phyloP scores from a whole-genome alignment of 1,284 basidiomycete species.

The Calocybe gambosa region DNA sequence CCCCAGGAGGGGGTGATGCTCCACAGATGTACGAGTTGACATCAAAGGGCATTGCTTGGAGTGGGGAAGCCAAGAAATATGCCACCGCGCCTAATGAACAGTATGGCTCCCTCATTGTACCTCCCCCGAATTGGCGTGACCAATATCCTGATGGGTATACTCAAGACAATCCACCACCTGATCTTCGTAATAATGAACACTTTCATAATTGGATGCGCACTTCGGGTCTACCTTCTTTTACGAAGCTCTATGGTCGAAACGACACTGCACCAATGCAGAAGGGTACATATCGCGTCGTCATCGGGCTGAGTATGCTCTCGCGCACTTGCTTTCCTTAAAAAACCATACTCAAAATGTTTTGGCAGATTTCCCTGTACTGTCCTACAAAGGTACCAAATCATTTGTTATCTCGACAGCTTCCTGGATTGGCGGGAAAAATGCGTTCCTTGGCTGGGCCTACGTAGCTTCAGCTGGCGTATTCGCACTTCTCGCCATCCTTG shows the following conservation, averaged over 20 bases:
- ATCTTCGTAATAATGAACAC: slow-evolving; percentile 80
- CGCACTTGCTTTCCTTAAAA: slow-evolving; percentile 2
- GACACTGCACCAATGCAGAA: slow-evolving; percentile 68
- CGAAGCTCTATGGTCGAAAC: slow-evolving; percentile 92
- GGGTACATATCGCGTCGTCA: slow-evolving; percentile 74
- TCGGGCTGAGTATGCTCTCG: slow-evolving; percentile 72
- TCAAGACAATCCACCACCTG: slow-evolving; percentile 59
- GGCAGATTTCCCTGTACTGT: slow-evolving; percentile 88
- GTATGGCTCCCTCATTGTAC: slow-evolving; percentile 66
- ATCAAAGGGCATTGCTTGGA: slow-evolving; percentile 86
- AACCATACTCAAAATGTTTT: neutral
- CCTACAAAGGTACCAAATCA: slow-evolving; percentile 93
- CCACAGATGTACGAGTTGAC: slow-evolving; percentile 71
- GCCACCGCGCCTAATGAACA: slow-evolving; percentile 40
- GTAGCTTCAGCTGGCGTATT: slow-evolving; percentile 87
- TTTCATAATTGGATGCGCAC: slow-evolving; percentile 99
- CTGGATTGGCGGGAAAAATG: slow-evolving; percentile 97
- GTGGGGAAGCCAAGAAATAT: slow-evolving; percentile 91
- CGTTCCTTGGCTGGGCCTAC: slow-evolving; percentile 97
- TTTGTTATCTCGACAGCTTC: slow-evolving; percentile 95
- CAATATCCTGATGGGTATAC: slow-evolving; percentile 78
- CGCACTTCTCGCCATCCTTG: slow-evolving; percentile 80
- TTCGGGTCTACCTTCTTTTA: slow-evolving; percentile 93
- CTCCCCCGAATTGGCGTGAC: slow-evolving; percentile 87
- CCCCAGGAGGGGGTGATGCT: slow-evolving; percentile 41